Percentiles rank a stretch among this genome's conserved stretches.
phyloP scores from a whole-genome alignment of 139 green algal genomes.

The Pseudopediastrum boryanum region DNA sequence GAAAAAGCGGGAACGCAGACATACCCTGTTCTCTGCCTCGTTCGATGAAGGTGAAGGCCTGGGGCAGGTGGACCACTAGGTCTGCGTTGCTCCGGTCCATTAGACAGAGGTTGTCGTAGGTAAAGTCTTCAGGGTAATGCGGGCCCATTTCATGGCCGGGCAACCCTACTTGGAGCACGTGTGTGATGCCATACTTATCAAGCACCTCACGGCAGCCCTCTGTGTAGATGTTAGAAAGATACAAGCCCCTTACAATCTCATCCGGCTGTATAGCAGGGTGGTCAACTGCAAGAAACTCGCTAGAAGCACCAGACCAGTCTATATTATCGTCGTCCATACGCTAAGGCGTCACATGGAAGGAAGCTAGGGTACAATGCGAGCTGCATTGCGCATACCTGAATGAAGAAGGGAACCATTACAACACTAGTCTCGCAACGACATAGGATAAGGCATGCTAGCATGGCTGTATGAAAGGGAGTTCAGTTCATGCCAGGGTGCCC shows the following conservation, averaged over 20 bases:
- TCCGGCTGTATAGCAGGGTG: no score
- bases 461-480: no score
- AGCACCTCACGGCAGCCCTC: neutral
- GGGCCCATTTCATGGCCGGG: neutral
- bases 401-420: no score
- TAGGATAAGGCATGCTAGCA: no score
- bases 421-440: no score
- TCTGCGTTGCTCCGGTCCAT: constrained; percentile 1
- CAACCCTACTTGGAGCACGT: constrained; percentile 9
- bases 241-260: neutral
- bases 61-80: neutral
- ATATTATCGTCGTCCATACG: no score
- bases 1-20: neutral
- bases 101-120: neutral
- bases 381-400: no score
- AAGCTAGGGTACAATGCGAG: no score
- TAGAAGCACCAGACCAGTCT: no score
- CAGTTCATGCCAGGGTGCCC: no score
- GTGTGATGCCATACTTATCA: constrained; percentile 3
- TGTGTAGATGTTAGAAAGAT: neutral
- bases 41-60: neutral
- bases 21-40: neutral
- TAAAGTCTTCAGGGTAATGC: neutral
- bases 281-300: no score
- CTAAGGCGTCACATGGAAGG: no score